Conservation (phyloP, 768 basidiomycete genomes). For the Boletus speciosus region DNA sequence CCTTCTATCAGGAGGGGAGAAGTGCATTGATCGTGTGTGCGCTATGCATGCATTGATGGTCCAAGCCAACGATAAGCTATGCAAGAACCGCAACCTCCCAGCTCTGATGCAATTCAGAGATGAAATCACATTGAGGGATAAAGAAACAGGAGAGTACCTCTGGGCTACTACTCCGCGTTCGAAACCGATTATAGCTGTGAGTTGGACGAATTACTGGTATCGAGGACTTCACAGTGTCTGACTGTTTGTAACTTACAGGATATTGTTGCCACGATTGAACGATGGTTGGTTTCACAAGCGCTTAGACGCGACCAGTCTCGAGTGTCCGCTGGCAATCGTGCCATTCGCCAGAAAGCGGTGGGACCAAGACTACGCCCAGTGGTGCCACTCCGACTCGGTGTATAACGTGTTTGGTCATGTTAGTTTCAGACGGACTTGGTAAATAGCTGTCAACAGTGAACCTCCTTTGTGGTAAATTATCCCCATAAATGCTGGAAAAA, state of each 20-base stretch:
- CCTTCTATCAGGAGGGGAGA: slow-evolving; percentile 19
- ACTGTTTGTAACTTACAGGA: slow-evolving; percentile 18
- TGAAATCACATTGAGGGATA: slow-evolving; percentile 8
- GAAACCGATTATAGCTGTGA: slow-evolving; percentile 18
- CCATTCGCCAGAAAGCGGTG: slow-evolving; percentile 14
- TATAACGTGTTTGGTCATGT: slow-evolving; percentile 10
- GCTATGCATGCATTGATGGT: slow-evolving; percentile 35
- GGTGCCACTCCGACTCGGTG: neutral
- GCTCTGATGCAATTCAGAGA: slow-evolving; percentile 19
- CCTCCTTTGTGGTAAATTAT: neutral
- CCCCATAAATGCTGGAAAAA: neutral
- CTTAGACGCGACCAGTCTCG: slow-evolving; percentile 15
- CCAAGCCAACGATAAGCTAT: slow-evolving; percentile 32
- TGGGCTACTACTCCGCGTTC: slow-evolving; percentile 21
- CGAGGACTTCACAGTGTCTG: neutral
- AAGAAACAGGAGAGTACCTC: slow-evolving; percentile 15
- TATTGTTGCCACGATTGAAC: slow-evolving; percentile 26
- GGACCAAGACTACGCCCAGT: slow-evolving; percentile 26
- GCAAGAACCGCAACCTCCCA: slow-evolving; percentile 22
- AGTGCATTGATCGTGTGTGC: slow-evolving; percentile 26
- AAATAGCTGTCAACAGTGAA: slow-evolving; percentile 16
- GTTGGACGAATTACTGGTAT: neutral
- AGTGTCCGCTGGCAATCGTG: neutral
- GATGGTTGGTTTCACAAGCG: slow-evolving; percentile 22
- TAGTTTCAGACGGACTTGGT: slow-evolving; percentile 13